These are phyloP conservation scores for Fistulifera solaris DNA, from an alignment of 108 stramenopile species.

Conservation along the genomic window DNA sequence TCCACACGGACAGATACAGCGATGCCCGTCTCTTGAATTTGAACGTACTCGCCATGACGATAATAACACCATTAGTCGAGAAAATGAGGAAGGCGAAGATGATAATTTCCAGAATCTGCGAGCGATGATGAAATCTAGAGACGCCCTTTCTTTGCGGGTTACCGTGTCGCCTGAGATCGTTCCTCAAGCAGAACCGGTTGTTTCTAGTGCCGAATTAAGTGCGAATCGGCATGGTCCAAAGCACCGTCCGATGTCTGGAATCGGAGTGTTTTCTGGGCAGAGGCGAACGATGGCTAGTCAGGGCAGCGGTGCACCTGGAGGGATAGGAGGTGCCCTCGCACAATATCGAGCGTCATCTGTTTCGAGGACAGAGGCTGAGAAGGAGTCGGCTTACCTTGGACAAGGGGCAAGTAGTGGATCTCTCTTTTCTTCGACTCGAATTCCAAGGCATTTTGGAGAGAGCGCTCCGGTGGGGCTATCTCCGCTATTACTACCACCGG, in stretches of 20 bases:
- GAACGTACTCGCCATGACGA: not conserved
- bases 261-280: too few species aligned
- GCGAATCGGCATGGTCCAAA: too few species aligned
- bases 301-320: not conserved
- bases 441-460: too few species aligned
- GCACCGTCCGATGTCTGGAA: too few species aligned
- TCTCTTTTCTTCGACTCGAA: too few species aligned
- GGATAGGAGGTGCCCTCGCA: not conserved
- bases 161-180: not conserved
- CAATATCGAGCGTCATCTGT: not conserved
- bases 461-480: too few species aligned
- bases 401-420: too few species aligned
- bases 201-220: too few species aligned
- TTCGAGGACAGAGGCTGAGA: not conserved
- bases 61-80: too few species aligned
- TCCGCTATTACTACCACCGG: too few species aligned
- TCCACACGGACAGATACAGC: conserved; percentile 26
- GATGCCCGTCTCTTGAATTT: conserved; percentile 28
- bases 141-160: not conserved
- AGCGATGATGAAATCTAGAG: not conserved
- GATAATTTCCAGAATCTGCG: not conserved
- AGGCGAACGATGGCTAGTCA: too few species aligned
- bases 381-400: not conserved
- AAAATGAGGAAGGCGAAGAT: not conserved
- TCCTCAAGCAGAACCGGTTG: too few species aligned